Conservation (phyloP, 2,329 filamentous ascomycete genomes). For the Epicoccum nigrum region DNA sequence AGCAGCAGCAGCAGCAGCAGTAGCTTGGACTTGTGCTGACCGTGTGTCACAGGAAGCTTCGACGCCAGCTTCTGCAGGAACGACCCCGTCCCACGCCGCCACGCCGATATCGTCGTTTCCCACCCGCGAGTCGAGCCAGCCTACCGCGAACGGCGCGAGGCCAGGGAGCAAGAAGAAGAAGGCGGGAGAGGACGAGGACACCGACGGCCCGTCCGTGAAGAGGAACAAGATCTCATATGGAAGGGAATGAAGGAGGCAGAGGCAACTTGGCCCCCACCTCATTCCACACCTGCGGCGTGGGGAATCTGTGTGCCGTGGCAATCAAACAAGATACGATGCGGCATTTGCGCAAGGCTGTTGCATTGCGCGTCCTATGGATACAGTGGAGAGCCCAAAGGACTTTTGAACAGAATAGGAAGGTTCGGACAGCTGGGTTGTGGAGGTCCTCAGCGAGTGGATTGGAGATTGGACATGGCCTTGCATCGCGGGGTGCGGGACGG, state of each 20-base stretch:
- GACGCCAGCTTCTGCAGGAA: constrained; percentile 46
- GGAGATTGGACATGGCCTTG: constrained; percentile 18
- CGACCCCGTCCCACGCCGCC: constrained; percentile 55
- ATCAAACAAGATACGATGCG: constrained; percentile 12
- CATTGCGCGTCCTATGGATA: constrained; percentile 38
- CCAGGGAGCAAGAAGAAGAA: constrained; percentile 53
- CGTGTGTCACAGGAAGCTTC: constrained; percentile 44
- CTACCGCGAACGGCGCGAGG: constrained; percentile 46
- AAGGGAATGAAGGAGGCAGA: constrained; percentile 46
- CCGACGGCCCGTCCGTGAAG: constrained; percentile 53
- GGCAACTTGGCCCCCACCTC: constrained; percentile 3
- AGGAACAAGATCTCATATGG: constrained; percentile 59
- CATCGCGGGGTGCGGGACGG: constrained; percentile 30
- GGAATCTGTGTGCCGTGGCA: constrained; percentile 7
- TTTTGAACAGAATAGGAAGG: constrained; percentile 28
- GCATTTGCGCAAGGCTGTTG: constrained; percentile 14
- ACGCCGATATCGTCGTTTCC: constrained; percentile 56
- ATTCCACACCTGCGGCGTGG: constrained; percentile 1
- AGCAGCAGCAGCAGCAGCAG: background rate
- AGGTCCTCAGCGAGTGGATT: constrained; percentile 9
- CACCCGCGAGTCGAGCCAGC: constrained; percentile 53
- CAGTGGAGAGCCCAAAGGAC: constrained; percentile 20
- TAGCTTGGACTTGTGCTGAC: constrained; percentile 20
- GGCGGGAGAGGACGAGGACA: constrained; percentile 54
- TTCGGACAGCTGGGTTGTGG: constrained; percentile 15